These are phyloP conservation scores for Cytidiella melzeri DNA, from an alignment of 768 basidiomycete species.

Conservation along the genomic window DNA sequence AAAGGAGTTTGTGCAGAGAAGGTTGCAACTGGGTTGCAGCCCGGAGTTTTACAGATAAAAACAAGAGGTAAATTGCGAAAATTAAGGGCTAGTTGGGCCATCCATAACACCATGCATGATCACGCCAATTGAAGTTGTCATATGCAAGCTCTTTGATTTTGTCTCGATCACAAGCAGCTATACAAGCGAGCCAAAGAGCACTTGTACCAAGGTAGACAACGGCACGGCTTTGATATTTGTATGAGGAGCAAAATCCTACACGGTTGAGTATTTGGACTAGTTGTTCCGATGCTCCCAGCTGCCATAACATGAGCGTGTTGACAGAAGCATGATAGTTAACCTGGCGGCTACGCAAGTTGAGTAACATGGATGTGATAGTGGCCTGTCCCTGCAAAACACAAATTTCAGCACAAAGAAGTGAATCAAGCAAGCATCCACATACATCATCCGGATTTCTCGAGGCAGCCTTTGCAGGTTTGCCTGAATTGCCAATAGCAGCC, in stretches of 20 bases:
- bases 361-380: background rate
- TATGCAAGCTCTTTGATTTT: background rate
- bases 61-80: too few species aligned
- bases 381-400: background rate
- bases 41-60: too few species aligned
- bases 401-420: background rate
- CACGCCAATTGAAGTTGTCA: constrained; percentile 3
- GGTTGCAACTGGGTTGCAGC: too few species aligned
- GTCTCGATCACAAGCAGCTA: background rate
- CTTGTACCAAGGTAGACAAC: background rate
- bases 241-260: background rate
- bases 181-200: background rate
- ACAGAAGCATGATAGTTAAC: background rate
- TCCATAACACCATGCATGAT: too few species aligned
- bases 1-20: too few species aligned
- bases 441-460: background rate
- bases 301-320: background rate
- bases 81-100: too few species aligned
- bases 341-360: background rate
- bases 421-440: background rate
- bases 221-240: background rate
- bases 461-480: background rate
- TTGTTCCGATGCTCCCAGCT: background rate
- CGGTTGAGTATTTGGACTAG: background rate
- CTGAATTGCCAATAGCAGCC: background rate